Evolutionary conservation across 2,329 filamentous ascomycete species (phyloP).

Genomic region (Fusarium torreyae): DNA sequence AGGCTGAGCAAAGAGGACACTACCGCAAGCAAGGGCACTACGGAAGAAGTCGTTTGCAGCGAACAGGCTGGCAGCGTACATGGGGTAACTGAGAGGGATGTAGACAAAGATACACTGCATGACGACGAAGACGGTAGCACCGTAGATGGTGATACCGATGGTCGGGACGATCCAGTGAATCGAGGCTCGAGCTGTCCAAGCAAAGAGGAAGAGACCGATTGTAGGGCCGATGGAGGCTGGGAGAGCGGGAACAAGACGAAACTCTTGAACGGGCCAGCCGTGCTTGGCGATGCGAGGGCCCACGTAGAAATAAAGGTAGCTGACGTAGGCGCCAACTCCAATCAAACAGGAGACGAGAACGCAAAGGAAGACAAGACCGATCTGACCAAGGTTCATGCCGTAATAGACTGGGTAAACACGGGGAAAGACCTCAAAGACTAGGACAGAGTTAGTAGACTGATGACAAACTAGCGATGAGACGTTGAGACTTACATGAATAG

Average conservation of each 20-base stretch:
- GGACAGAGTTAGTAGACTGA: slow-evolving; percentile 23
- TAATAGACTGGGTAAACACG: slow-evolving; percentile 74
- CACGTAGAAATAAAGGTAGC: slow-evolving; percentile 68
- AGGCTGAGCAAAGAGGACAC: slow-evolving; percentile 72
- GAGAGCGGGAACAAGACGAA: slow-evolving; percentile 70
- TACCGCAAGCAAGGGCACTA: slow-evolving; percentile 70
- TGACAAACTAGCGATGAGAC: too few species aligned
- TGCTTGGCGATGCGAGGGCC: slow-evolving; percentile 64
- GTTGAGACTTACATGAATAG: slow-evolving; percentile 62
- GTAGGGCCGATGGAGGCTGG: slow-evolving; percentile 67
- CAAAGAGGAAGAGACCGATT: slow-evolving; percentile 73
- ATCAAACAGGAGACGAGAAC: slow-evolving; percentile 71
- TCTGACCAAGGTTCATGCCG: slow-evolving; percentile 70
- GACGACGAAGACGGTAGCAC: slow-evolving; percentile 66
- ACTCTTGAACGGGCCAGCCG: slow-evolving; percentile 68
- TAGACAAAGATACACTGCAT: slow-evolving; percentile 75
- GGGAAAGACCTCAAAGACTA: slow-evolving; percentile 75
- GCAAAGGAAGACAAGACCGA: slow-evolving; percentile 73
- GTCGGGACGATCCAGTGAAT: slow-evolving; percentile 70
- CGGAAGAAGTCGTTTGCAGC: slow-evolving; percentile 74
- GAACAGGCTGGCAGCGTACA: slow-evolving; percentile 72
- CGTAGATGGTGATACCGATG: slow-evolving; percentile 71
- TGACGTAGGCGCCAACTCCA: slow-evolving; percentile 64
- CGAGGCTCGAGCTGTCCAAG: slow-evolving; percentile 67
- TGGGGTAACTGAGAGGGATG: slow-evolving; percentile 69